A percentile compares a stretch with the other conserved stretches of the same genome.
These are phyloP conservation scores for Vitis labrusca DNA, from an alignment of 164 flowering plant species.

Conservation along the genomic window DNA sequence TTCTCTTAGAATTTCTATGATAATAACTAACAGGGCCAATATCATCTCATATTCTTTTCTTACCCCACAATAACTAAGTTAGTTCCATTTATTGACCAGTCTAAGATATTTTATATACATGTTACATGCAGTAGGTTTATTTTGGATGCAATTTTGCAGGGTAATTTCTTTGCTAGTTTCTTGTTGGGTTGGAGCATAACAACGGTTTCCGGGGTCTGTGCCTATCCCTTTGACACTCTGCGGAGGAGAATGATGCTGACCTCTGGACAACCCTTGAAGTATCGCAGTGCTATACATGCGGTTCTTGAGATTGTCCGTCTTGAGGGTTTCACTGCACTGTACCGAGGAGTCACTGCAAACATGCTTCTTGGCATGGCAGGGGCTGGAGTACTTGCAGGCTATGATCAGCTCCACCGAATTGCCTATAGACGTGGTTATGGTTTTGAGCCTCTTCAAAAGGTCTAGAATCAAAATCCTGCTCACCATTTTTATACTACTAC, in stretches of 20 bases:
- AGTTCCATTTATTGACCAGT: no score
- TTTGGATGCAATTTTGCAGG: slow-evolving; percentile 41
- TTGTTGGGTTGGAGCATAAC: slow-evolving; percentile 92
- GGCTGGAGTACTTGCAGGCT: slow-evolving; percentile 94
- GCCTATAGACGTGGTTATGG: slow-evolving; percentile 44
- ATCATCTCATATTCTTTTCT: no score
- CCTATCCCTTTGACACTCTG: slow-evolving; percentile 92
- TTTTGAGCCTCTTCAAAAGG: slow-evolving; percentile 39
- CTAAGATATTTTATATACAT: background rate
- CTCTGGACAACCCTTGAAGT: slow-evolving; percentile 85
- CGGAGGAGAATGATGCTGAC: slow-evolving; percentile 98
- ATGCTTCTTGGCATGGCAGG: slow-evolving; percentile 95
- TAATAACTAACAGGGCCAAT: no score
- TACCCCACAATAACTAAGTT: no score
- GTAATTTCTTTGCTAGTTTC: slow-evolving; percentile 84
- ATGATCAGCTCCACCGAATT: slow-evolving; percentile 71
- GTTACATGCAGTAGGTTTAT: background rate
- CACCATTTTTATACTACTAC: no score
- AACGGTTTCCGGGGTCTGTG: slow-evolving; percentile 82
- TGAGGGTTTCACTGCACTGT: slow-evolving; percentile 76
- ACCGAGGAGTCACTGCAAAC: slow-evolving; percentile 83
- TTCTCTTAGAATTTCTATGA: no score
- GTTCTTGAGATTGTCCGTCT: slow-evolving; percentile 64
- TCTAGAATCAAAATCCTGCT: slow-evolving; percentile 18
- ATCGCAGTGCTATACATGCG: slow-evolving; percentile 67